These are phyloP conservation scores for Trichomonas vaginalis DNA, from an alignment of 208 protist genomes.

Conservation along the genomic window DNA sequence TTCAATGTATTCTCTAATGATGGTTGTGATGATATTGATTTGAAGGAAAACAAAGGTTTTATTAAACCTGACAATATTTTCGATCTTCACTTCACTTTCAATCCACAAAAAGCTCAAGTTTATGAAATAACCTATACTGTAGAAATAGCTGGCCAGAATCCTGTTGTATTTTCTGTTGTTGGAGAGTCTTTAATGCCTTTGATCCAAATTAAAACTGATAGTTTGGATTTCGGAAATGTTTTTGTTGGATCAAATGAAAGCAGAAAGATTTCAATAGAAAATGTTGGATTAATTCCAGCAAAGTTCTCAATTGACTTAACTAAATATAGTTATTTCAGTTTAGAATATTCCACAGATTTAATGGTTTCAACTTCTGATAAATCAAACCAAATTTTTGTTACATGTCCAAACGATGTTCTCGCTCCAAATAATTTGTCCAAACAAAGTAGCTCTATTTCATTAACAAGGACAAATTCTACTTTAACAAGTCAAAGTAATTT, in stretches of 20 bases:
- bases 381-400: background rate
- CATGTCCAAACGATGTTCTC: background rate
- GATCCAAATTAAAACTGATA: background rate
- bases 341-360: background rate
- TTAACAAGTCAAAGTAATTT: background rate
- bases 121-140: background rate
- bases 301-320: background rate
- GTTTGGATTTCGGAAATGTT: background rate
- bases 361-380: background rate
- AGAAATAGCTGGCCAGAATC: background rate
- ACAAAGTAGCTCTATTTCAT: background rate
- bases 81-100: background rate
- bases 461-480: background rate
- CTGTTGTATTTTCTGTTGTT: background rate
- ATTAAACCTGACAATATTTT: background rate
- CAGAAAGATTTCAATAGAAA: background rate
- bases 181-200: background rate
- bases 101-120: background rate
- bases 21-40: background rate
- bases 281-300: background rate
- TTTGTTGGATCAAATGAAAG: background rate
- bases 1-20: background rate
- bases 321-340: background rate
- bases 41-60: background rate
- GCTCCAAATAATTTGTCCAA: background rate